phyloP scores from a whole-genome alignment of 2,329 filamentous ascomycete species.

The Teratosphaeria epicoccoides region DNA sequence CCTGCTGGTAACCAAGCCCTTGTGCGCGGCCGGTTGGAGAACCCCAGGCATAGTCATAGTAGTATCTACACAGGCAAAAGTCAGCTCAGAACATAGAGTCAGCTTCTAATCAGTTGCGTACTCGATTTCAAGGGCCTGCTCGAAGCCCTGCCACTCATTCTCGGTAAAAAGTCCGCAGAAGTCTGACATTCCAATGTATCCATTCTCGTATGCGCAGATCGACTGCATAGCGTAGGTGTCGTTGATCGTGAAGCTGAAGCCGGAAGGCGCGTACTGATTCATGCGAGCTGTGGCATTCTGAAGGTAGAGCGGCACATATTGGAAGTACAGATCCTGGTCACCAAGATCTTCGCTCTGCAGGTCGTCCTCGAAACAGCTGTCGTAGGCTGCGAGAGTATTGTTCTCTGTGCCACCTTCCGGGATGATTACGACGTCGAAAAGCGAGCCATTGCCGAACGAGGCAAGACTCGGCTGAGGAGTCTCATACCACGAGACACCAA shows the following conservation, averaged over 20 bases:
- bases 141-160: conserved; percentile 46
- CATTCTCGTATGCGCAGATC: conserved; percentile 45
- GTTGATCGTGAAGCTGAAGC: conserved; percentile 39
- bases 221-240: conserved; percentile 41
- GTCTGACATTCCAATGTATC: conserved; percentile 39
- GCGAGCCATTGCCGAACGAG: conserved; percentile 29
- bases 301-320: conserved; percentile 40
- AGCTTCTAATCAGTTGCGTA: neutral
- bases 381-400: conserved; percentile 44
- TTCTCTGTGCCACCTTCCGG: conserved; percentile 41
- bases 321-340: conserved; percentile 31
- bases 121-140: conserved; percentile 43
- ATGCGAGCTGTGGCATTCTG: conserved; percentile 36
- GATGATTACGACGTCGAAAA: conserved; percentile 41
- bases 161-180: conserved; percentile 46
- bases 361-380: conserved; percentile 35
- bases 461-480: conserved; percentile 30
- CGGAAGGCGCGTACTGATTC: conserved; percentile 36
- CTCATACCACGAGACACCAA: conserved; percentile 36
- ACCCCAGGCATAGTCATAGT: conserved; percentile 29
- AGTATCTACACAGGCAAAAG: conserved; percentile 25
- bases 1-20: conserved; percentile 43
- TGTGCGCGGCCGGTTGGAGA: conserved; percentile 43
- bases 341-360: conserved; percentile 29
- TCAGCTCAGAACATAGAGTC: no score